Base-by-base conservation (phyloP, 164 flowering plant species). In the Taxillus chinensis region DNA sequence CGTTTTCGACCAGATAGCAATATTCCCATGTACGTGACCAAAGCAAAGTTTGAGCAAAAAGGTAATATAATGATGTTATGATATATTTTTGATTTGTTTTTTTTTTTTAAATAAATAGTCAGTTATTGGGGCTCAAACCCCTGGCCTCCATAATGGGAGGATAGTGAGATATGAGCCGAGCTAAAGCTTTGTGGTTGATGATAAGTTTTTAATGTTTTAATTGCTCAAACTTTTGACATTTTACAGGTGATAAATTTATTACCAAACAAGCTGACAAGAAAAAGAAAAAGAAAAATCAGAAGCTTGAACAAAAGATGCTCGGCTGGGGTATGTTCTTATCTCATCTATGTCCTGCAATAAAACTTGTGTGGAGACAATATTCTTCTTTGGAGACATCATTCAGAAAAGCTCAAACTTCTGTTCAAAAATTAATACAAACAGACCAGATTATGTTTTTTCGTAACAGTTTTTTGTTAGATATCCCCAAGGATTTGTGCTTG, bases 11-110 rank as follows among this genome's bases (percentile, higher is more conserved):
- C 92, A 49, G 91, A 78, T 76, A 90, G 80, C 52, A 82, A 73
- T 67, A 65, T 73, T 61, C 79, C 73, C 39, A 91, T 95, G 99
- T 75, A 93, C 15, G 96, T 95, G 27, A 78, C 81, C 14, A 78
- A 55, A 72, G 97, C 99, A 46, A 91, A 86, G 73, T 95, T 95
- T 80, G 96, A 95, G 80, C 99, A 95, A 68, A 95, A 91, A 87
- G 99, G 99, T 91, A 73, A 45, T 7, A 15, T 53, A 5, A 49
- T n/a, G 42, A 57, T 40, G 49, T 45, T 13, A 27, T 27, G 27
- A 27, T 27, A 27, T 27, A 27, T 27, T 27, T 27, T 27, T 27
- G 27, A 0, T 27, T 27, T 27, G 27, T 27, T 27, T 27, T 27
- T 27, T 27, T 27, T 27, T 27, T 27, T 2, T 0, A 27, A 27